phyloP scores from a whole-genome alignment of 2,329 filamentous ascomycete genomes.

The Neonectria magnoliae region DNA sequence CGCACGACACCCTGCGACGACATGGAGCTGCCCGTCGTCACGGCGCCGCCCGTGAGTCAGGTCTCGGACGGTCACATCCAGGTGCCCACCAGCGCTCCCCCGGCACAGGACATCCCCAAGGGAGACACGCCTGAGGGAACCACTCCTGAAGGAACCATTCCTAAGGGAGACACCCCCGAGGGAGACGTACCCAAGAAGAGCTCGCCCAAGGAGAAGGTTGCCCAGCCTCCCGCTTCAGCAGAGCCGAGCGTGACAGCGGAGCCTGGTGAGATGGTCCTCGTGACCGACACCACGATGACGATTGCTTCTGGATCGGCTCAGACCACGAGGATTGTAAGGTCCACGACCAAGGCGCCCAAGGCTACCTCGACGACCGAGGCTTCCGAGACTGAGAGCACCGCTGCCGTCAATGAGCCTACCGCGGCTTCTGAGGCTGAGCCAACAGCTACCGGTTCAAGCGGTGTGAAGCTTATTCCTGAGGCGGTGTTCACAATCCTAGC shows the following conservation, averaged over 20 bases:
- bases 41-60: slow-evolving; percentile 45
- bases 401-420: not conserved
- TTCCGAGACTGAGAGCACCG: not conserved
- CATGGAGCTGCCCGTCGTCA: slow-evolving; percentile 39
- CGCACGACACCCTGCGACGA: slow-evolving; percentile 57
- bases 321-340: not conserved
- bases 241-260: not conserved
- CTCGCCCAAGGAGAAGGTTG: not conserved
- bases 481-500: not conserved
- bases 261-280: not conserved
- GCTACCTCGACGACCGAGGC: not conserved
- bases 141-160: too few species aligned
- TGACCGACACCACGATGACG: not conserved
- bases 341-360: not conserved
- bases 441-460: not conserved
- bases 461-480: not conserved
- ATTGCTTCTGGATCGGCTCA: not conserved
- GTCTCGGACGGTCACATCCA: slow-evolving; percentile 47
- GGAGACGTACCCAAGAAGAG: not conserved
- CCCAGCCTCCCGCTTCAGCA: not conserved
- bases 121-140: not conserved
- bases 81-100: slow-evolving; percentile 32
- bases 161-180: not conserved
- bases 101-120: not conserved
- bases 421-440: not conserved